These are phyloP conservation scores for Mesembryanthemum crystallinum DNA, from an alignment of 148 eudicot genomes.

Conservation along the genomic window DNA sequence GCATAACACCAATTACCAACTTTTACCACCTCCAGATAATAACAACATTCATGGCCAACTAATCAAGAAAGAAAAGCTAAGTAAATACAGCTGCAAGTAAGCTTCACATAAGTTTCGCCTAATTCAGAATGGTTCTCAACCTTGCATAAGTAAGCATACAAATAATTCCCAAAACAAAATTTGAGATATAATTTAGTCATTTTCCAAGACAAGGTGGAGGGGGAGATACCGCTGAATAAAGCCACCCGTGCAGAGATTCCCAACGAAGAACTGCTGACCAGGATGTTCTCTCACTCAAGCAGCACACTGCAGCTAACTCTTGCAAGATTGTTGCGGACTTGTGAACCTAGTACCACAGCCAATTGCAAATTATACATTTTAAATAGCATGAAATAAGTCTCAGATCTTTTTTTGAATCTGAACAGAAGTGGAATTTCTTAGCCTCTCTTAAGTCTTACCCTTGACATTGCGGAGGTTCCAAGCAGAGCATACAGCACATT, in stretches of 20 bases:
- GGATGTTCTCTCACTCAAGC: slow-evolving; percentile 72
- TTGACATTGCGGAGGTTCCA: slow-evolving; percentile 95
- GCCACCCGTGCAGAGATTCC: slow-evolving; percentile 84
- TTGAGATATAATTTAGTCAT: not conserved
- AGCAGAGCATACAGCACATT: slow-evolving; percentile 93
- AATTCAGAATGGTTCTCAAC: not conserved
- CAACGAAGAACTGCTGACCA: slow-evolving; percentile 77
- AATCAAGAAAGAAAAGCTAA: not conserved
- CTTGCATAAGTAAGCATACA: not conserved
- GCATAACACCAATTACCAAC: not conserved
- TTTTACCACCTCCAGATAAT: not conserved
- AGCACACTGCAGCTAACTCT: slow-evolving; percentile 86
- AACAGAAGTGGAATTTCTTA: not conserved
- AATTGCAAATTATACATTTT: not conserved
- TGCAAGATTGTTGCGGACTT: slow-evolving; percentile 83
- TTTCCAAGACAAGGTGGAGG: not conserved
- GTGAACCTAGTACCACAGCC: slow-evolving; percentile 58
- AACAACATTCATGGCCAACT: not conserved
- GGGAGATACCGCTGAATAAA: slow-evolving; percentile 69
- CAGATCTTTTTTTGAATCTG: not conserved
- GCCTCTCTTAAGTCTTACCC: slow-evolving; percentile 60
- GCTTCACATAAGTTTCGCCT: not conserved
- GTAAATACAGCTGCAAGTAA: not conserved
- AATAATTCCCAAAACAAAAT: not conserved
- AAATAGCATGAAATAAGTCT: not conserved